phyloP scores from a whole-genome alignment of 2,329 filamentous ascomycete species.

The Exophiala sp. region DNA sequence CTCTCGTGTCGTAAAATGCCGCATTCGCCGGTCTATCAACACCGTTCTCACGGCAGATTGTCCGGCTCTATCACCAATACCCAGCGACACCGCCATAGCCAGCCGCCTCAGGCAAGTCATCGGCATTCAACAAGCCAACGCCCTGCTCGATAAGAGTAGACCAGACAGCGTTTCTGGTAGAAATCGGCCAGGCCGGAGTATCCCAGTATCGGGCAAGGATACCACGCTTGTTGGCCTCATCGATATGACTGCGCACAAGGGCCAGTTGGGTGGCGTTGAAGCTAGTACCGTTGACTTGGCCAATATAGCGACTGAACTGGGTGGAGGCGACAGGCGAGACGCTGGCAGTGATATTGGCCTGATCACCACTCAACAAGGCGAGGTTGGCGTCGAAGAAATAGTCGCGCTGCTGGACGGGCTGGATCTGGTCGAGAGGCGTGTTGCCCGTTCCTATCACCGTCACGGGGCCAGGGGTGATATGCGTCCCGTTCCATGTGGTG shows the following conservation, averaged over 20 bases:
- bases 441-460: conserved; percentile 60
- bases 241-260: conserved; percentile 49
- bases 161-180: conserved; percentile 56
- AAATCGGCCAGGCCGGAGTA: conserved; percentile 54
- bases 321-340: conserved; percentile 53
- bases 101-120: conserved; percentile 53
- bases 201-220: conserved; percentile 60
- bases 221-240: conserved; percentile 49
- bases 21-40: too few relatives aligned
- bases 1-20: too few relatives aligned
- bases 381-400: conserved; percentile 59
- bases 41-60: too few relatives aligned
- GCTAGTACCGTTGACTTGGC: conserved; percentile 39
- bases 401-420: conserved; percentile 41
- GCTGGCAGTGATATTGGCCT: conserved; percentile 42
- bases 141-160: conserved; percentile 51
- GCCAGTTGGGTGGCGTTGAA: conserved; percentile 45
- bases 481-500: conserved; percentile 47
- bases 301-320: conserved; percentile 43
- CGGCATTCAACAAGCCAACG: conserved; percentile 58
- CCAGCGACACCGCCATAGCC: conserved; percentile 27
- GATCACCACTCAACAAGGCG: conserved; percentile 42
- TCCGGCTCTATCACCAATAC: conserved; percentile 13
- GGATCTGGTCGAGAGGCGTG: conserved; percentile 46
- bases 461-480: conserved; percentile 46